Percentiles rank a stretch among this genome's conserved stretches.
Conservation (phyloP, 768 basidiomycete species). For the Galerina sulciceps region DNA sequence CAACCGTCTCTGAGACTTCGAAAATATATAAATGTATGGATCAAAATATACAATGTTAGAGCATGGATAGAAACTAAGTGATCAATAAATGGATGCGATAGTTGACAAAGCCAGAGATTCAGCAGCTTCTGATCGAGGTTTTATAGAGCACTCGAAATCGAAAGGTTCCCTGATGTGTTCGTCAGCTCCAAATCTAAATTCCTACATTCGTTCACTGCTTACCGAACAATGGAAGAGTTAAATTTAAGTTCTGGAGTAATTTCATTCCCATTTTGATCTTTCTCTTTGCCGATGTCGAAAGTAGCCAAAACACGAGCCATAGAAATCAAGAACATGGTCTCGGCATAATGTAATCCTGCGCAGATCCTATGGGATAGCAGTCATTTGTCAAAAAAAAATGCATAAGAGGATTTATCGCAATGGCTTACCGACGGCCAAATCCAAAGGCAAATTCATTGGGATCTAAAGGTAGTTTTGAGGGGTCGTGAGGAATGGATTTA, state of each 20-base stretch:
- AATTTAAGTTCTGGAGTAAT: conserved; percentile 25
- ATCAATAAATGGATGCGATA: too few relatives aligned
- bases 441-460: conserved; percentile 29
- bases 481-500: conserved; percentile 19
- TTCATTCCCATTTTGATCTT: conserved; percentile 22
- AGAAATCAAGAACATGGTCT: conserved; percentile 26
- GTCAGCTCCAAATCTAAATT: neutral
- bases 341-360: conserved; percentile 29
- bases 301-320: conserved; percentile 24
- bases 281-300: conserved; percentile 22
- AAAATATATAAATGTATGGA: too few relatives aligned
- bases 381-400: neutral
- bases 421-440: conserved; percentile 27
- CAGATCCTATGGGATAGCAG: conserved; percentile 18
- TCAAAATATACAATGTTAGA: neutral
- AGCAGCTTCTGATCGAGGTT: conserved; percentile 16
- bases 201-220: neutral
- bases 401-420: neutral
- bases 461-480: conserved; percentile 20
- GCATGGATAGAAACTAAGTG: neutral
- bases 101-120: conserved; percentile 5
- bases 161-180: conserved; percentile 18
- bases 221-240: conserved; percentile 28
- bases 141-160: conserved; percentile 18
- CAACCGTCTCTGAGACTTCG: too few relatives aligned